phyloP scores from a whole-genome alignment of 768 basidiomycete genomes.

The Suillus subaureus region DNA sequence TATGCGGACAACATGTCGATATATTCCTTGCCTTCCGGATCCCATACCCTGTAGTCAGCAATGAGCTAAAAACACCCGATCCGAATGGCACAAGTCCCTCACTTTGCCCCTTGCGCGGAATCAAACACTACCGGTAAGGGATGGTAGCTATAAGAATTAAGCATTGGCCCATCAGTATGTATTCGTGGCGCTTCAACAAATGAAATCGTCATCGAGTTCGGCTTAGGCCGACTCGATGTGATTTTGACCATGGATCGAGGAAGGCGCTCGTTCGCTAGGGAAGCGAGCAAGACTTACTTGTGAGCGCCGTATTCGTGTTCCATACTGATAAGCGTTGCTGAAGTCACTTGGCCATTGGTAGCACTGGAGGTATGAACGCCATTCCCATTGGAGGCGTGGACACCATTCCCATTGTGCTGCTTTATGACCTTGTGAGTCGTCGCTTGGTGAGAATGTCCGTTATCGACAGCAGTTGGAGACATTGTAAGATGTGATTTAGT shows the following conservation, averaged over 20 bases:
- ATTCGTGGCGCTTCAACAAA: slow-evolving; percentile 26
- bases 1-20: slow-evolving; percentile 99
- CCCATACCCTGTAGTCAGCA: slow-evolving; percentile 67
- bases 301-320: slow-evolving; percentile 86
- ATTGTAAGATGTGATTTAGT: slow-evolving; percentile 17
- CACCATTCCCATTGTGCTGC: slow-evolving; percentile 8
- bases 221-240: slow-evolving; percentile 14
- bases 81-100: slow-evolving; percentile 48
- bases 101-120: slow-evolving; percentile 86
- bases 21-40: slow-evolving; percentile 93
- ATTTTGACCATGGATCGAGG: slow-evolving; percentile 24
- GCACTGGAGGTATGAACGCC: neutral
- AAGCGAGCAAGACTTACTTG: slow-evolving; percentile 62
- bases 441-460: slow-evolving; percentile 16
- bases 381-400: slow-evolving; percentile 7
- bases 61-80: slow-evolving; percentile 11
- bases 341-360: slow-evolving; percentile 42
- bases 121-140: slow-evolving; percentile 96
- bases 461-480: slow-evolving; percentile 23
- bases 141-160: slow-evolving; percentile 78
- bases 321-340: slow-evolving; percentile 73
- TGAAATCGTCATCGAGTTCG: slow-evolving; percentile 20
- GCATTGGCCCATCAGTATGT: slow-evolving; percentile 33
- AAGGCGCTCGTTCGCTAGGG: slow-evolving; percentile 18
- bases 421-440: slow-evolving; percentile 19